Conservation (phyloP, 2,329 filamentous ascomycete genomes). For the Magnaporthiopsis incrustans region DNA sequence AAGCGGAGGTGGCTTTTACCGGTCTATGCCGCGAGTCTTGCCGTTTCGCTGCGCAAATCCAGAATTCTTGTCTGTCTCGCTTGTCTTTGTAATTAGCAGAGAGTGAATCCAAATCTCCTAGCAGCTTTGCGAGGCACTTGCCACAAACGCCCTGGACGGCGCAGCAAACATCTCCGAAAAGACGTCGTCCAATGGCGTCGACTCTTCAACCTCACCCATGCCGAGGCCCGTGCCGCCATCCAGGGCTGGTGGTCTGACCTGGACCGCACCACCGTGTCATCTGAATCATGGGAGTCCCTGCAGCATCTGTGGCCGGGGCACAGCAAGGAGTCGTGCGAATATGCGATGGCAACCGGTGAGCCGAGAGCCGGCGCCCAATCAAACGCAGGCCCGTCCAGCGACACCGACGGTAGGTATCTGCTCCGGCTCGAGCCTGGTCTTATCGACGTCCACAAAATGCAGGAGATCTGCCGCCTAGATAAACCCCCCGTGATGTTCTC, state of each 20-base stretch:
- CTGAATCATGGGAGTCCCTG: background rate
- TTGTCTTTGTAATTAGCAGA: no score
- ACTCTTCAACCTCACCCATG: background rate
- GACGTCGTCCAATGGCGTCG: background rate
- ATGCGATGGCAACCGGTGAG: background rate
- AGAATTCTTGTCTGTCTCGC: no score
- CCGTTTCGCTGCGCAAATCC: no score
- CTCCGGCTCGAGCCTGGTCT: background rate
- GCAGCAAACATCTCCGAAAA: background rate
- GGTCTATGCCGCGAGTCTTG: no score
- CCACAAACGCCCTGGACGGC: background rate
- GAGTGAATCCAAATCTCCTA: background rate
- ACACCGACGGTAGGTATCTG: background rate
- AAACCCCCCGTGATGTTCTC: background rate
- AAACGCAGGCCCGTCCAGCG: no score
- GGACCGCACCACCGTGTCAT: background rate
- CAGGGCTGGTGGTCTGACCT: background rate
- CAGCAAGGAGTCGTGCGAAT: background rate
- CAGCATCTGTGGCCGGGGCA: background rate
- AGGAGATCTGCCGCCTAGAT: background rate
- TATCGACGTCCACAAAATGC: background rate
- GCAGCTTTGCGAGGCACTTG: background rate
- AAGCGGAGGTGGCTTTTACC: no score
- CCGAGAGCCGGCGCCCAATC: no score
- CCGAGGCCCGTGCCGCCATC: background rate